These are phyloP conservation scores for Debaryomycetaceae sp. DNA, from an alignment of 1,139 yeast genomes.

Conservation along the genomic window DNA sequence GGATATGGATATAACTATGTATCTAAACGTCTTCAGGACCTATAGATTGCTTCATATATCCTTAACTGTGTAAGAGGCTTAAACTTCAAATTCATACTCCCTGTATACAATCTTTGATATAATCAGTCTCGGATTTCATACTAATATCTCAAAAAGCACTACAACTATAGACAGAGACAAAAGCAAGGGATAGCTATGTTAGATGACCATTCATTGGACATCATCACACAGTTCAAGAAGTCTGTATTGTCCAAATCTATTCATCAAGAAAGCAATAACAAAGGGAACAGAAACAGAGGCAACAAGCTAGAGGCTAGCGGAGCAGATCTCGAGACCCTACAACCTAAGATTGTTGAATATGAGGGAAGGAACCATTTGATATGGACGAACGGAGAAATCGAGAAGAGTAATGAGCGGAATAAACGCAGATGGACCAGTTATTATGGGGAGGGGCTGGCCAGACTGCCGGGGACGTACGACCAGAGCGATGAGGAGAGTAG, in stretches of 20 bases:
- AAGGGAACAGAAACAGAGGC: constrained; percentile 34
- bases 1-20: too few relatives aligned
- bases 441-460: constrained; percentile 14
- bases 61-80: not conserved
- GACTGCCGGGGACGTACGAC: constrained; percentile 19
- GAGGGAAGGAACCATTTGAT: constrained; percentile 41
- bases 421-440: constrained; percentile 36
- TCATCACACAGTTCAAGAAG: constrained; percentile 38
- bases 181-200: constrained; percentile 21
- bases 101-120: not conserved
- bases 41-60: not conserved
- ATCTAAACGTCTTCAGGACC: not conserved
- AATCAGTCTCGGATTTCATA: not conserved
- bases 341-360: constrained; percentile 39
- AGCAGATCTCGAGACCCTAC: constrained; percentile 19
- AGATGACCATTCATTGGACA: constrained; percentile 38
- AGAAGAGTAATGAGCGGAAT: constrained; percentile 21
- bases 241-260: constrained; percentile 24
- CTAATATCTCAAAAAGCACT: not conserved
- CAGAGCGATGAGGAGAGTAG: constrained; percentile 16
- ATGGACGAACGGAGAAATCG: constrained; percentile 34
- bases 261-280: constrained; percentile 9
- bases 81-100: not conserved
- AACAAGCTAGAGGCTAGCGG: constrained; percentile 19
- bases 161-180: not conserved